Evolutionary conservation across 2,329 filamentous ascomycete species (phyloP).

Genomic region (Sphaerulina vaccinii): DNA sequence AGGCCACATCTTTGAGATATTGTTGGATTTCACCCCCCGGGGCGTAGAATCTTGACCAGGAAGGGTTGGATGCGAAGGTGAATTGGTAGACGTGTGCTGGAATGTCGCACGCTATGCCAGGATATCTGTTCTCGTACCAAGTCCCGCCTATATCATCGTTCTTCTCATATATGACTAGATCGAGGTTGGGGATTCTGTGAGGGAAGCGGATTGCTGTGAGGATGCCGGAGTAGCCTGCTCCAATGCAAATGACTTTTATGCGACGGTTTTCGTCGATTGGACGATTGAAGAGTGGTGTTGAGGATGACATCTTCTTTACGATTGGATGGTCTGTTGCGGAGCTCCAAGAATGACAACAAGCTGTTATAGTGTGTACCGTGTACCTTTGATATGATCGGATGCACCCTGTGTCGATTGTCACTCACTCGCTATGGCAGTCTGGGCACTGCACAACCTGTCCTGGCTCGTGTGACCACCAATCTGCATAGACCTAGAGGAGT

Average conservation of each 20-base stretch:
- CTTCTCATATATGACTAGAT: constrained; percentile 5
- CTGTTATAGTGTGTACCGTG: too few species aligned
- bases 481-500: too few species aligned
- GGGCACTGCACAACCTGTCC: too few species aligned
- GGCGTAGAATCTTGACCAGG: constrained; percentile 37
- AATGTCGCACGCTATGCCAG: constrained; percentile 13
- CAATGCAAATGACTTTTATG: constrained; percentile 10
- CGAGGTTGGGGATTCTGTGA: neutral
- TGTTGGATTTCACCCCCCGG: constrained; percentile 41
- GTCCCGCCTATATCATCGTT: constrained; percentile 13
- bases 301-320: neutral
- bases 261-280: neutral
- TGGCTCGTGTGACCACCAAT: too few species aligned
- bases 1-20: constrained; percentile 41
- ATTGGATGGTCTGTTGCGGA: too few species aligned
- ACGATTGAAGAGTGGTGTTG: neutral
- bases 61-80: constrained; percentile 16
- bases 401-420: neutral
- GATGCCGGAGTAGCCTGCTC: constrained; percentile 14
- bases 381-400: too few species aligned
- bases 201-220: constrained; percentile 13
- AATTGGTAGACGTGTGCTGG: constrained; percentile 11
- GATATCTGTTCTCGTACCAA: constrained; percentile 8
- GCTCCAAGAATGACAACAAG: too few species aligned
- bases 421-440: too few species aligned